A percentile compares a stretch with the other conserved stretches of the same genome.
Conservation (phyloP, 2,329 filamentous ascomycete genomes). For the Beauveria asiatica region DNA sequence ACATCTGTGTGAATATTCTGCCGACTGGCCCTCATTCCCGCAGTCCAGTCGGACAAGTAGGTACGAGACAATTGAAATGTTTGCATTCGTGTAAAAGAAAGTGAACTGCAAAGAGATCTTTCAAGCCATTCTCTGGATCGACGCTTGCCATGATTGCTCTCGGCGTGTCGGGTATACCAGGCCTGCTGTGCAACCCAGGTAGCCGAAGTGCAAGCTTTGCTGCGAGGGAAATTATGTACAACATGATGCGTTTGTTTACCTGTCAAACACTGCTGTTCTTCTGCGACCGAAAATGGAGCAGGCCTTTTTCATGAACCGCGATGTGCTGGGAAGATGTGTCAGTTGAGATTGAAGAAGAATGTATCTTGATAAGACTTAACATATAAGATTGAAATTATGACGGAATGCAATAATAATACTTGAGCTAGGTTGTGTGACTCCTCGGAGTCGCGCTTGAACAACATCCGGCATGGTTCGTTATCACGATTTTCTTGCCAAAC, state of each 20-base stretch:
- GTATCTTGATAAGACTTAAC: not conserved
- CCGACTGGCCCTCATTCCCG: not conserved
- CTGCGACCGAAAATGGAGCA: not conserved
- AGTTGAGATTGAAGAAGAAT: too few relatives aligned
- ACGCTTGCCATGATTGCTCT: conserved; percentile 3
- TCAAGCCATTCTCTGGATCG: not conserved
- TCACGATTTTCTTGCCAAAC: not conserved
- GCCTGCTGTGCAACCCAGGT: not conserved
- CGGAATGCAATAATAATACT: not conserved
- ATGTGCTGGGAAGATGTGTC: not conserved
- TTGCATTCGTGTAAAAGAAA: not conserved
- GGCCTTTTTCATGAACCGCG: not conserved
- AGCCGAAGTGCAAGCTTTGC: conserved; percentile 7
- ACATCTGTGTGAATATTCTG: not conserved
- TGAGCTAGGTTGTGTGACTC: too few relatives aligned
- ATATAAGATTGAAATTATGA: too few relatives aligned
- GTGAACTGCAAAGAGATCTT: not conserved
- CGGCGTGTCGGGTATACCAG: conserved; percentile 4
- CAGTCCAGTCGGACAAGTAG: not conserved
- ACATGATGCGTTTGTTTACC: not conserved
- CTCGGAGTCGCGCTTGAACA: not conserved
- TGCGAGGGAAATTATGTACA: not conserved
- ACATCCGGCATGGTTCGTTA: not conserved
- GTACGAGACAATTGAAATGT: not conserved
- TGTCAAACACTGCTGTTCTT: not conserved